Percentiles rank a stretch among this genome's conserved stretches.
Evolutionary conservation across 164 flowering plant species (phyloP).

Genomic region (Sextonia rubra): DNA sequence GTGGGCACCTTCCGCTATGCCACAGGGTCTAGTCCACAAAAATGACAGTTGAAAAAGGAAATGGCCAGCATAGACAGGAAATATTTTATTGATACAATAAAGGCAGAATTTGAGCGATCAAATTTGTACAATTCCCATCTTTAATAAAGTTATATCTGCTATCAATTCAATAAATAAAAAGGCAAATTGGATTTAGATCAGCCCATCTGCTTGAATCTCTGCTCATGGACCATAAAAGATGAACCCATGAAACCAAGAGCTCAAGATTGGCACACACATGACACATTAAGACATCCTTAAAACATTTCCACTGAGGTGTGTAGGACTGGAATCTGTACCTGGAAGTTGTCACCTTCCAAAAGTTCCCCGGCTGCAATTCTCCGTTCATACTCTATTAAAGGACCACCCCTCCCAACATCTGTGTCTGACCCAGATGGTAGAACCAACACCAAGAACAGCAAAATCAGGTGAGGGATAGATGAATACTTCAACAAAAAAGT

Average conservation of each 20-base stretch:
- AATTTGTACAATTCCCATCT: neutral
- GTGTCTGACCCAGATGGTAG: conserved; percentile 5
- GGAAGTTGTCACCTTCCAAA: conserved; percentile 75
- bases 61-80: neutral
- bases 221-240: neutral
- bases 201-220: neutral
- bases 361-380: conserved; percentile 85
- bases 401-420: conserved; percentile 56
- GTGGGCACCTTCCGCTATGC: too few relatives aligned
- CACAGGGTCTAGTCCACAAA: neutral
- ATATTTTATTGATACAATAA: too few relatives aligned
- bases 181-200: too few relatives aligned
- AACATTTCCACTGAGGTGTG: neutral
- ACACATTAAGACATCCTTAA: neutral
- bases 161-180: too few relatives aligned
- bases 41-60: neutral
- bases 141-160: too few relatives aligned
- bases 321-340: conserved; percentile 36
- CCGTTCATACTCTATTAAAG: conserved; percentile 85
- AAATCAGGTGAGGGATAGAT: too few relatives aligned
- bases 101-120: too few relatives aligned
- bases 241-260: neutral
- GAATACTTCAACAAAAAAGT: neutral
- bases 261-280: neutral
- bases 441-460: neutral